These are phyloP conservation scores for Gossypium mustelinum DNA, from an alignment of 345 rosid genomes.

Conservation along the genomic window DNA sequence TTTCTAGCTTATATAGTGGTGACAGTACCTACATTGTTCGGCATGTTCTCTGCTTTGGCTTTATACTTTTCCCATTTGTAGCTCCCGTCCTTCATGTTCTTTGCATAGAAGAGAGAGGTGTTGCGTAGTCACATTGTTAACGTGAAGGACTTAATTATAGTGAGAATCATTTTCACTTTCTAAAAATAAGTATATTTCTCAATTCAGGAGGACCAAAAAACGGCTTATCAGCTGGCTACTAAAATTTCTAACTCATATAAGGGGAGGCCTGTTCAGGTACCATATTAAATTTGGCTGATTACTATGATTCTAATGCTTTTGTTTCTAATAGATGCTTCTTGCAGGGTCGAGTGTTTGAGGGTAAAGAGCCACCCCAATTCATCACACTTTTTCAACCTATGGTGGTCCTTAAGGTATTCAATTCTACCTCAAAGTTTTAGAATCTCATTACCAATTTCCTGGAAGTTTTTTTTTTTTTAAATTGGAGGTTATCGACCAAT, in stretches of 20 bases:
- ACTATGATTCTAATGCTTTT: slow-evolving; percentile 11
- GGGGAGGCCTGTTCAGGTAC: slow-evolving; percentile 95
- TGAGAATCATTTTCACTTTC: not conserved
- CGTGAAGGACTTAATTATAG: not conserved
- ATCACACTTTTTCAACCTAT: slow-evolving; percentile 86
- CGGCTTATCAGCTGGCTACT: slow-evolving; percentile 65
- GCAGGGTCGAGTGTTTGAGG: slow-evolving; percentile 84
- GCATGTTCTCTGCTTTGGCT: not conserved
- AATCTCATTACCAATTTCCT: slow-evolving; percentile 11
- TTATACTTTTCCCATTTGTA: not conserved
- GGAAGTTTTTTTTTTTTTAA: slow-evolving; percentile 10
- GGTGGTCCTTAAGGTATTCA: slow-evolving; percentile 80
- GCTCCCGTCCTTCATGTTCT: not conserved
- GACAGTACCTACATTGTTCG: not conserved
- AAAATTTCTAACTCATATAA: slow-evolving; percentile 74
- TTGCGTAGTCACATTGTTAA: not conserved
- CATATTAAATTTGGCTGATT: slow-evolving; percentile 16
- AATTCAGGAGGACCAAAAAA: slow-evolving; percentile 81
- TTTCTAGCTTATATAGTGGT: not conserved
- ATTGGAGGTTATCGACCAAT: slow-evolving; percentile 10
- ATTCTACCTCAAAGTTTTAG: slow-evolving; percentile 12
- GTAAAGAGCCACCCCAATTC: slow-evolving; percentile 94
- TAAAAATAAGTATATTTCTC: slow-evolving; percentile 4
- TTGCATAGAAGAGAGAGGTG: not conserved
- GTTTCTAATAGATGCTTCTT: slow-evolving; percentile 30